Percentiles rank a stretch among this genome's conserved stretches.
Conservation (phyloP, 805 yeast genomes). For the Kodamaea leandrae region DNA sequence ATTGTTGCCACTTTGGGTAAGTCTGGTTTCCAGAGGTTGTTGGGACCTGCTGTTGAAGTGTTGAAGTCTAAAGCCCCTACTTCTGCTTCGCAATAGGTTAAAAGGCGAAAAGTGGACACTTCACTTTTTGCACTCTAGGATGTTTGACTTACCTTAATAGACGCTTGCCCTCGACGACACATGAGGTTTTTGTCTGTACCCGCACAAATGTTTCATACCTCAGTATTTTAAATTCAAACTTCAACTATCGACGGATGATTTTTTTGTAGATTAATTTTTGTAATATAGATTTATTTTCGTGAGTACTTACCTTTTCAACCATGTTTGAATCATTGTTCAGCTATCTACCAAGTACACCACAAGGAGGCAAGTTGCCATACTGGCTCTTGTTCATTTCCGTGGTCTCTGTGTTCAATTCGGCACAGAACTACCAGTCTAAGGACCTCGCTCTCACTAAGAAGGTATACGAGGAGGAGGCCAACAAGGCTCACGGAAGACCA, state of each 20-base stretch:
- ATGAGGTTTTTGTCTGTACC: not conserved
- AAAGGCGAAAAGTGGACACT: no score
- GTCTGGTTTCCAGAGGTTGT: slow-evolving; percentile 86
- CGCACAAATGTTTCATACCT: not conserved
- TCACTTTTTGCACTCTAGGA: not conserved
- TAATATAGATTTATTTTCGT: no score
- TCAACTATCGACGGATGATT: no score
- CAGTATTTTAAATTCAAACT: no score
- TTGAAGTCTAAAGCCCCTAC: slow-evolving; percentile 86
- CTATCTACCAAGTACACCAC: slow-evolving; percentile 15
- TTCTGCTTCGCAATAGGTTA: slow-evolving; percentile 4
- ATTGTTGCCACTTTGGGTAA: slow-evolving; percentile 92
- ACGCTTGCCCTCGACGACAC: not conserved
- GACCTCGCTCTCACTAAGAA: slow-evolving; percentile 72
- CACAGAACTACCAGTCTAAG: slow-evolving; percentile 71
- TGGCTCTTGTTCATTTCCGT: slow-evolving; percentile 59
- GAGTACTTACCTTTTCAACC: not conserved
- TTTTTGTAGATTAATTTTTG: no score
- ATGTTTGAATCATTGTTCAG: slow-evolving; percentile 6
- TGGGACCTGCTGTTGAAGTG: slow-evolving; percentile 92
- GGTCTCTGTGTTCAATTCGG: slow-evolving; percentile 89
- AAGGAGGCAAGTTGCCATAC: slow-evolving; percentile 33
- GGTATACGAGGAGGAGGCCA: slow-evolving; percentile 56
- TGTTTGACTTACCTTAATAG: not conserved
- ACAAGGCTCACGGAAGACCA: slow-evolving; percentile 23